phyloP scores from a whole-genome alignment of 192 early-diverging fungal species.

The Thamnidium elegans region DNA sequence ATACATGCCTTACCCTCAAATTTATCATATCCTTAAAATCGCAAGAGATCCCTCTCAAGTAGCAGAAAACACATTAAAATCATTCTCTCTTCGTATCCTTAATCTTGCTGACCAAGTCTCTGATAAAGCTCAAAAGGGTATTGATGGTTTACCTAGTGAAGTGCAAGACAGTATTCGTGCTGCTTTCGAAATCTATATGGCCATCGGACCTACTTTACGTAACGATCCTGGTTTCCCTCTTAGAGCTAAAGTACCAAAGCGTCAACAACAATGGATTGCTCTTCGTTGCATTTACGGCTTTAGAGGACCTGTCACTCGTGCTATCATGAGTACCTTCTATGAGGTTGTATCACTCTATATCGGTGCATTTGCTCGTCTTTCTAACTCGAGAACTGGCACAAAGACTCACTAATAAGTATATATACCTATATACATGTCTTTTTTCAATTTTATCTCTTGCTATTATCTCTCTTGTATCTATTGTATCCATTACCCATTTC shows the following conservation, averaged over 20 bases:
- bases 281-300: constrained; percentile 32
- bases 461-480: no score
- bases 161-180: constrained; percentile 37
- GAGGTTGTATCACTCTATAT: neutral
- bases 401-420: no score
- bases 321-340: constrained; percentile 2
- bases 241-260: constrained; percentile 32
- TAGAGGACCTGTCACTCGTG: constrained; percentile 7
- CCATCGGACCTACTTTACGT: constrained; percentile 39
- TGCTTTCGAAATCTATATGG: constrained; percentile 47
- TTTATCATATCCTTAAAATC: constrained; percentile 11
- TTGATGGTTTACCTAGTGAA: constrained; percentile 36
- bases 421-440: no score
- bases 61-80: constrained; percentile 12
- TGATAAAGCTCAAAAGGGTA: constrained; percentile 30
- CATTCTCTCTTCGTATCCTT: constrained; percentile 29
- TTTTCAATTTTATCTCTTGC: no score
- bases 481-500: no score
- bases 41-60: constrained; percentile 5
- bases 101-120: constrained; percentile 28
- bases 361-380: neutral
- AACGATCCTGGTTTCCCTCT: constrained; percentile 31
- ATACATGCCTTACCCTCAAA: constrained; percentile 24
- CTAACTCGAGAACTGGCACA: no score
- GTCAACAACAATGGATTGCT: constrained; percentile 28